Percentiles rank a stretch among this genome's conserved stretches.
phyloP scores from a whole-genome alignment of 805 yeast species.

The Candida golubevii region DNA sequence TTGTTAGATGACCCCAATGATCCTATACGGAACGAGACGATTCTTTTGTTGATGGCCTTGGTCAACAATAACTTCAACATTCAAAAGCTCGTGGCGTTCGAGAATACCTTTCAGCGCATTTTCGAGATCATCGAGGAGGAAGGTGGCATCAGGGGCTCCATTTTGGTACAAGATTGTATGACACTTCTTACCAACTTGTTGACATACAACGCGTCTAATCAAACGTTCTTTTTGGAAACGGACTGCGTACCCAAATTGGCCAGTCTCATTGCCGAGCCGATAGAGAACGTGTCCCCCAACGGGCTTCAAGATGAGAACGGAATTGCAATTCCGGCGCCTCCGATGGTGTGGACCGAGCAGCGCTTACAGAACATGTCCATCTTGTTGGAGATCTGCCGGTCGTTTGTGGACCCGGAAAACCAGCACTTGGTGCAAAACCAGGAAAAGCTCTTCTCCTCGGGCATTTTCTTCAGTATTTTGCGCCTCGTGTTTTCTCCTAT shows the following conservation, averaged over 20 bases:
- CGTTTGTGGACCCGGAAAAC: slow-evolving; percentile 69
- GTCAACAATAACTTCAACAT: slow-evolving; percentile 79
- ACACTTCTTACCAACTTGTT: slow-evolving; percentile 68
- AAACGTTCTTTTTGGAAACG: slow-evolving; percentile 81
- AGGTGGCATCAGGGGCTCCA: slow-evolving; percentile 85
- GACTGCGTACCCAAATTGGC: slow-evolving; percentile 69
- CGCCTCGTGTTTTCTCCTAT: slow-evolving; percentile 64
- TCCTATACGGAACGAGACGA: slow-evolving; percentile 85
- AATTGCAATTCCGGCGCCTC: slow-evolving; percentile 19
- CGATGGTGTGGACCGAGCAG: slow-evolving; percentile 75
- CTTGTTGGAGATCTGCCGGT: slow-evolving; percentile 65
- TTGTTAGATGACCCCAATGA: slow-evolving; percentile 53
- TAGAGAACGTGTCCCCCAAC: slow-evolving; percentile 26
- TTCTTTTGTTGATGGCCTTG: slow-evolving; percentile 75
- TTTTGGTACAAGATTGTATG: slow-evolving; percentile 88
- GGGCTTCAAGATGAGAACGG: slow-evolving; percentile 18
- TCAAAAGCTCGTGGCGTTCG: slow-evolving; percentile 92
- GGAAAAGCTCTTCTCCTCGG: slow-evolving; percentile 51
- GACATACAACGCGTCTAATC: slow-evolving; percentile 84
- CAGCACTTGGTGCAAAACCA: slow-evolving; percentile 63
- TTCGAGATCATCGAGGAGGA: slow-evolving; percentile 80
- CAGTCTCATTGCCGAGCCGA: slow-evolving; percentile 57
- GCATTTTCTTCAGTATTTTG: slow-evolving; percentile 61
- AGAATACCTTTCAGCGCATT: slow-evolving; percentile 79
- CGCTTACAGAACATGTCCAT: slow-evolving; percentile 61